Evolutionary conservation across 2,329 filamentous ascomycete genomes (phyloP), one percentile per base, ranked within the genome.

Genomic region (Xylaria sp.): DNA sequence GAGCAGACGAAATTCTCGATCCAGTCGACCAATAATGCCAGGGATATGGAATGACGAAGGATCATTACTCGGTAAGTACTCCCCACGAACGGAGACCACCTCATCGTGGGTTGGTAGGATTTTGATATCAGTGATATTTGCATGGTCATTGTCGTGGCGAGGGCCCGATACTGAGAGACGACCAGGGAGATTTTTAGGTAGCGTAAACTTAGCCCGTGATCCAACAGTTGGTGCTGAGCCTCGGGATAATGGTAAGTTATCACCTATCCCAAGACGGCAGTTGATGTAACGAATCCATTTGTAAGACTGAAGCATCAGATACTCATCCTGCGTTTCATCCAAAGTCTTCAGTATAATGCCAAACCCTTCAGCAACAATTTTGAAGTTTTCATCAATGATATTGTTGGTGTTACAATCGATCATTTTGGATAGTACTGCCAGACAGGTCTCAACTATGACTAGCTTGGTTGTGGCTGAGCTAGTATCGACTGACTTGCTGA

Each of bases 1-100:
- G 1, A 89, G 75, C 0, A 89, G 81, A 18, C 87, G 82, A 58
- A 89, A 89, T 63, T 89, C 83, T 64, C 83, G 79, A 74, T 89
- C 87, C 0, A 89, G 75, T 0, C 86, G 80, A 1, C 86, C 85
- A 4, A 75, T 77, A 12, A 85, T 80, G 1, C 85, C 83, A 3
- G 75, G 71, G 18, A 82, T 75, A 70, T 86, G 82, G 66, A 80
- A 81, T 9, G 78, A 76, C 0, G 76, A 74, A 2, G 81, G 73
- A 72, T 86, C 80, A 2, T 75, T 82, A 4, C 74, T 78, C 0
- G 82, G 83, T 7, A 87, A 75, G 68, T 85, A 87, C 66, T 86
- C 85, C 3, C 72, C 74, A 18, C 81, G 78, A 0, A 70, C 62
- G 5, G 81, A 83, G 48, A 76, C 64, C 65, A 88, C 85, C 70